Evolutionary conservation across 2,329 filamentous ascomycete species (phyloP), one percentile per base, ranked within the genome.

Genomic region (Leptoxyphium fumago): DNA sequence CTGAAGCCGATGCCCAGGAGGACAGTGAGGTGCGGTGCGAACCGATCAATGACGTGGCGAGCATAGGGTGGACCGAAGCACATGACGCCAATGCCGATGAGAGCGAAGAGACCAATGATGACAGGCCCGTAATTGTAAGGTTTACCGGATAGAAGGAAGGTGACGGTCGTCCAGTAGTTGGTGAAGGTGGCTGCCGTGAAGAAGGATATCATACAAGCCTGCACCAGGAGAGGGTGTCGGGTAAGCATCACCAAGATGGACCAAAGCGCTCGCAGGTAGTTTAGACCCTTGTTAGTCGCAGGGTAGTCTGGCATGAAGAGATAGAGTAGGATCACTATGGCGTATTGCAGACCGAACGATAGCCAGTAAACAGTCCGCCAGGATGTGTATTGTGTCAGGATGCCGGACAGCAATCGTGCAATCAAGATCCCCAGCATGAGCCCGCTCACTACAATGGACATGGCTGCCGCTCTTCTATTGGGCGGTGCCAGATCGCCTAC

Each of bases 351-450:
- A 0, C 71, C 83, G 5, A 88, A 73, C 0, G 81, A 74, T 47
- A 88, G 68, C 82, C 82, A 89, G 66, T 87, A 91, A 7, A 89
- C 77, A 46, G 75, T 76, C 18, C 84, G 72, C 85, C 85, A 91
- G 49, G 72, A 70, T 0, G 78, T 79, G 55, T 76, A 87, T 52
- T 85, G 76, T 1, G 83, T 77, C 26, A 89, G 71, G 21, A 86
- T 77, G 1, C 85, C 84, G 0, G 82, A 80, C 1, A 91, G 71
- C 0, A 89, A 68, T 2, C 85, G 77, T 0, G 84, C 85, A 43
- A 88, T 67, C 2, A 93, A 70, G 49, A 91, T 76, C 13, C 84
- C 84, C 1, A 88, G 72, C 38, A 85, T 73, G 1, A 89, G 66
- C 1, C 84, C 84, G 0, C 80, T 84, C 2, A 83, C 78, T 7